Base-by-base conservation (phyloP, 2,329 filamentous ascomycete species). In the Penicillium sp. region DNA sequence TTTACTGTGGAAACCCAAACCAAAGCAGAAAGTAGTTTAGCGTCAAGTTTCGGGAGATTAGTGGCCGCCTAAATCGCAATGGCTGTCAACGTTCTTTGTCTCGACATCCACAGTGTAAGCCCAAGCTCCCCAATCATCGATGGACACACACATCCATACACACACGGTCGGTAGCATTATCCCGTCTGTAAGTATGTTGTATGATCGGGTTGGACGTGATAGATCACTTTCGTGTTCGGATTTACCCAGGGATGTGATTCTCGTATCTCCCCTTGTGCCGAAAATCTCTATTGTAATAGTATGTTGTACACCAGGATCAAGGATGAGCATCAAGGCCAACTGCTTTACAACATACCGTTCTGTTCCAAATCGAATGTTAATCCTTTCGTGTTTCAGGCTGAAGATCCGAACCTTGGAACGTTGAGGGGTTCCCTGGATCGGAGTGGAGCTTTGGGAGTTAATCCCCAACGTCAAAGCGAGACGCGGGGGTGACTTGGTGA, bases 391-490 rank as follows among this genome's bases (percentile, higher is more conserved):
- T 53, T 53, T 53, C 51, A 53, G 45, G 32, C n/a, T 8, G 35
- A 16, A 16, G 35, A 14, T 8, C 8, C n/a, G 7, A 39, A 39
- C 16, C 36, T 39, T 39, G 36, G 16, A 18, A 43, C 23, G 23
- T 23, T 5, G n/a, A n/a, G n/a, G n/a, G n/a, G n/a, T n/a, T n/a
- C n/a, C n/a, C n/a, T n/a, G n/a, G n/a, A n/a, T 35, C 46, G 14
- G 8, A 27, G 49, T 47, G 49, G 49, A 52, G 35, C 35, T 47
- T n/a, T n/a, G n/a, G n/a, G n/a, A n/a, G n/a, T n/a, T n/a, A n/a
- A n/a, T n/a, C n/a, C n/a, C n/a, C 14, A 50, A 47, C 23, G 48
- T 51, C 48, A 45, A 45, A 42, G 36, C 43, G 50, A 39, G 39
- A 42, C 45, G 51, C 51, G 45, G 46, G 23, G 26, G 29, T 16